Base-by-base conservation (phyloP, 441 rosid species). In the Mallotus japonicus region DNA sequence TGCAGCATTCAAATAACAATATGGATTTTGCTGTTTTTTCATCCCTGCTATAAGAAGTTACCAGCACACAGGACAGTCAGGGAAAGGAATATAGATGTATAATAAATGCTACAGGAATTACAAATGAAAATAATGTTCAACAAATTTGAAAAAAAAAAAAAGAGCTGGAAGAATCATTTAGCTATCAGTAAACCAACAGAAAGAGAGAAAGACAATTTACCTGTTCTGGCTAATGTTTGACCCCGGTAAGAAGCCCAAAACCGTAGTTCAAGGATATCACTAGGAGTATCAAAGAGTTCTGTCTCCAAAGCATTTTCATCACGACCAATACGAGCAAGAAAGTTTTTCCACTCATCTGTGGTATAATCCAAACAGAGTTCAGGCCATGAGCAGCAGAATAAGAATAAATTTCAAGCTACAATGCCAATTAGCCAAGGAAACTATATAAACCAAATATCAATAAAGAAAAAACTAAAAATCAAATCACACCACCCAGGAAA, bases 181-280 rank as follows among this genome's bases (percentile, higher is more conserved):
- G 13, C 15, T 11, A 42, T 6, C 15, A 49, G 19, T 59, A 44
- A 3, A 50, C 50, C 12, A 59, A 59, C 9, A 47, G 20, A 62
- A 47, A 56, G 47, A 16, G 50, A 53, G 63, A 40, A 70, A 59
- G 19, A 47, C 65, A 66, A 65, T 47, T 62, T 84, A 91, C 99
- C 98, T 67, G 99, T 95, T 80, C 99, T 88, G 56, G 99, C 97
- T 77, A 95, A 75, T 62, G 99, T 95, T 84, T 95, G 99, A 54
- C 93, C 99, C 19, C 99, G 91, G 76, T 95, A 95, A 63, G 99
- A 95, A 65, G 99, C 99, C 99, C 99, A 95, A 84, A 91, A 85
- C 72, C 98, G 89, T 79, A 95, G 99, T 85, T 95, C 99, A 85
- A 92, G 95, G 76, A 86, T 74, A 76, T 96, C 99, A 78, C 71